These are phyloP conservation scores for Thuja plicata DNA, from an alignment of 83 land plant species.

Conservation along the genomic window DNA sequence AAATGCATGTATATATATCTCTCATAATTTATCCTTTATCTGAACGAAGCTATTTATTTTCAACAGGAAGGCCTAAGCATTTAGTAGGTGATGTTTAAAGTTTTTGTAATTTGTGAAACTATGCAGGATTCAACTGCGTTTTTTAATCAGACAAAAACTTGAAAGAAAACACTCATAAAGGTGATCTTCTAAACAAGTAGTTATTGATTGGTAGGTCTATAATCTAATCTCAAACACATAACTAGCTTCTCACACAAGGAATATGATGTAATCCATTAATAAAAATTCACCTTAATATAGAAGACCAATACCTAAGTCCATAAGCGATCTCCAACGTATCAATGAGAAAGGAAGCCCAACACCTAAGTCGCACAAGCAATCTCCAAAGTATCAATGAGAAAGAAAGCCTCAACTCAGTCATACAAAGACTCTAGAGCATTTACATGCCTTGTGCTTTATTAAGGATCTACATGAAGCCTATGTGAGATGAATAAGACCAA, in stretches of 20 bases:
- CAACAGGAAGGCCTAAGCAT: background rate
- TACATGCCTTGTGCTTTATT: background rate
- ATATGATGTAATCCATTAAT: background rate
- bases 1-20: too few species aligned
- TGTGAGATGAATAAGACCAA: conserved; percentile 2
- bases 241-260: background rate
- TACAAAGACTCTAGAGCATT: background rate
- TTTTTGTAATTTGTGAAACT: too few species aligned
- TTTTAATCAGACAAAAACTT: too few species aligned
- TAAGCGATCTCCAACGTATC: background rate
- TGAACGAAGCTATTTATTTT: too few species aligned
- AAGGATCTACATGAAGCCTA: background rate
- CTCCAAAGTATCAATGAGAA: background rate
- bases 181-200: background rate
- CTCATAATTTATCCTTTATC: too few species aligned
- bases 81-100: too few species aligned
- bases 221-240: background rate
- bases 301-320: background rate
- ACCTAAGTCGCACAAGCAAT: background rate
- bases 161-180: background rate
- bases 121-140: too few species aligned
- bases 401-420: background rate
- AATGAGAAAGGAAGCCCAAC: background rate
- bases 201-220: background rate
- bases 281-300: background rate